Base-by-base conservation (phyloP, 2,329 filamentous ascomycete species). In the Erysiphe pulchra region DNA sequence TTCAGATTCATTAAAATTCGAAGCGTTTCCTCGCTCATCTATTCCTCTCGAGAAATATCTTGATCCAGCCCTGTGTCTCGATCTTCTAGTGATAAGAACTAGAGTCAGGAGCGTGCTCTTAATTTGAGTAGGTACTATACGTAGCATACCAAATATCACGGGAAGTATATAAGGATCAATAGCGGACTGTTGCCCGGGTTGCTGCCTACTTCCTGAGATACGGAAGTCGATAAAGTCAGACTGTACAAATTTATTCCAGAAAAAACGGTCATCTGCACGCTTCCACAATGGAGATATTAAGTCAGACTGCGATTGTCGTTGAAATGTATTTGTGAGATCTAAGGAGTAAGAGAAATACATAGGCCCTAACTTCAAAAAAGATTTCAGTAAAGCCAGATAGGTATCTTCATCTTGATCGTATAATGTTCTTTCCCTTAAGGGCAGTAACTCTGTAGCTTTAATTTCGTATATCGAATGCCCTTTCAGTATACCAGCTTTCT, bases 271-370 rank as follows among this genome's bases (percentile, higher is more conserved):
- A 61, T 98, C 90, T 51, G 87, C 79, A 53, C 85, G 71, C 67
- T 80, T 78, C 90, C 90, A 98, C 47, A 95, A 63, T 12, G 90
- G 86, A 46, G 70, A 66, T 14, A 71, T 71, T 47, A 66, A 64
- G 59, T 92, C 75, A 51, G 75, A 67, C 53, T 86, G 75, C 3
- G 86, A 77, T 60, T 95, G 90, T 51, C 90, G 77, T 64, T 98
- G 90, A 65, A 95, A 93, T 59, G 75, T 86, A 67, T 92, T 98
- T 54, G 90, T 98, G 51, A 98, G 71, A 62, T 98, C 90, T 60
- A 92, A 75, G 9, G 86, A 87, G 66, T 98, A 98, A 47, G 90
- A 95, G 58, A 94, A 98, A 70, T 92, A 95, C 78, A 95, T 85
- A 9, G 87, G 84, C 0, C 81, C 82, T 12, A 73, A 77, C 60